Evolutionary conservation across 441 rosid genomes (phyloP).

Genomic region (Erysimum cheiri): DNA sequence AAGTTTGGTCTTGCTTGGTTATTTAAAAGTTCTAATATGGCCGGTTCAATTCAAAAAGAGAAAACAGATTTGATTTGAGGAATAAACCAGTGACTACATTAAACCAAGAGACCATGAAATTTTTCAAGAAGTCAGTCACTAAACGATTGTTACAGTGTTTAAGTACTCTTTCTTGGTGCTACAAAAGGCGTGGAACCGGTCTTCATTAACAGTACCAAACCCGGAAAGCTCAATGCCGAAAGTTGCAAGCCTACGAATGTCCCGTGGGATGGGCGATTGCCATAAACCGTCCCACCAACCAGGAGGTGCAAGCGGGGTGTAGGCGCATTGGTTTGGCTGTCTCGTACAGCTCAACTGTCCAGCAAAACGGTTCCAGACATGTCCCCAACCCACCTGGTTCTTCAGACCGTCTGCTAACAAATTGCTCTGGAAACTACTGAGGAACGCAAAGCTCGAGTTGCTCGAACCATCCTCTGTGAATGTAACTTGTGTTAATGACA

Average conservation of each 20-base stretch:
- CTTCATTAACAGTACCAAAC: conserved; percentile 72
- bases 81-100: conserved; percentile 21
- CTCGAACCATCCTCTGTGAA: conserved; percentile 65
- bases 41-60: conserved; percentile 16
- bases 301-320: conserved; percentile 85
- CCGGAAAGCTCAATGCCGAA: conserved; percentile 78
- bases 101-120: conserved; percentile 2
- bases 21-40: background rate
- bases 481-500: conserved; percentile 2
- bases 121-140: conserved; percentile 25
- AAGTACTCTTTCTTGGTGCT: conserved; percentile 58
- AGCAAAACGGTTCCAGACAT: conserved; percentile 90
- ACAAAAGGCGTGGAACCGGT: conserved; percentile 63
- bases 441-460: conserved; percentile 63
- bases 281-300: conserved; percentile 99
- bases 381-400: conserved; percentile 95
- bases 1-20: background rate
- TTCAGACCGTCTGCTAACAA: conserved; percentile 69
- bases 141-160: conserved; percentile 55
- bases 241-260: conserved; percentile 60
- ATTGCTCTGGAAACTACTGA: conserved; percentile 88
- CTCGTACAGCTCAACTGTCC: conserved; percentile 86
- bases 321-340: conserved; percentile 82
- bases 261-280: conserved; percentile 89
- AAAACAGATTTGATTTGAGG: background rate